Conservation (phyloP, 106 monocot genomes). For the Dendrobium catenatum region DNA sequence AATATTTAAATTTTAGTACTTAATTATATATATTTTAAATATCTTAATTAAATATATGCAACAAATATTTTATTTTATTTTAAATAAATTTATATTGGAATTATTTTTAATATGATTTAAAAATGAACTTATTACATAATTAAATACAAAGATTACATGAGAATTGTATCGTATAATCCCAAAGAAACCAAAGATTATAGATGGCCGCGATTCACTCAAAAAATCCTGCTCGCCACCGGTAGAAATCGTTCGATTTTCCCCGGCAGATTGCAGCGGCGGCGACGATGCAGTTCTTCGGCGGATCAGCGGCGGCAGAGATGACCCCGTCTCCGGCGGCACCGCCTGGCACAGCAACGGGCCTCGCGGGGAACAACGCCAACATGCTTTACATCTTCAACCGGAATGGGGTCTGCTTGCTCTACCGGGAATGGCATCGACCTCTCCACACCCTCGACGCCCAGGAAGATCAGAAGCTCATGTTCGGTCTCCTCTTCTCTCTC, state of each 20-base stretch:
- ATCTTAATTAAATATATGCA: too few relatives aligned
- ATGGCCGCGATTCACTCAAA: too few relatives aligned
- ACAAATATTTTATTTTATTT: too few relatives aligned
- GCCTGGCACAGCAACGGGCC: slow-evolving; percentile 55
- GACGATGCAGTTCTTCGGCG: slow-evolving; percentile 86
- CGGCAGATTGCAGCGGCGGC: background rate
- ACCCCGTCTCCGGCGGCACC: slow-evolving; percentile 53
- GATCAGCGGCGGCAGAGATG: slow-evolving; percentile 38
- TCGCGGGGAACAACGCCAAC: slow-evolving; percentile 63
- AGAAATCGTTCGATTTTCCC: background rate
- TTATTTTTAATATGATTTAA: too few relatives aligned
- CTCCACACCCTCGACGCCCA: slow-evolving; percentile 70
- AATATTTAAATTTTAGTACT: too few relatives aligned
- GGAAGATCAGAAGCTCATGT: slow-evolving; percentile 99
- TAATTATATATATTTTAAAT: too few relatives aligned
- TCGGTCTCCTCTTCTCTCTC: slow-evolving; percentile 97
- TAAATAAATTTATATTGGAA: too few relatives aligned
- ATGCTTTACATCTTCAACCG: slow-evolving; percentile 97
- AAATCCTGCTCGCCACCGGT: too few relatives aligned
- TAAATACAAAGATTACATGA: too few relatives aligned
- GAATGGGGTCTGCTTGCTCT: slow-evolving; percentile 70
- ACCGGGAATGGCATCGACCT: slow-evolving; percentile 94
- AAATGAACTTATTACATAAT: too few relatives aligned
- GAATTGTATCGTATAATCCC: too few relatives aligned
- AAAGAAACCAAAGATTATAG: too few relatives aligned